These are phyloP conservation scores for Fusarium sp. DNA, from an alignment of 2,329 filamentous ascomycete genomes.

Conservation along the genomic window DNA sequence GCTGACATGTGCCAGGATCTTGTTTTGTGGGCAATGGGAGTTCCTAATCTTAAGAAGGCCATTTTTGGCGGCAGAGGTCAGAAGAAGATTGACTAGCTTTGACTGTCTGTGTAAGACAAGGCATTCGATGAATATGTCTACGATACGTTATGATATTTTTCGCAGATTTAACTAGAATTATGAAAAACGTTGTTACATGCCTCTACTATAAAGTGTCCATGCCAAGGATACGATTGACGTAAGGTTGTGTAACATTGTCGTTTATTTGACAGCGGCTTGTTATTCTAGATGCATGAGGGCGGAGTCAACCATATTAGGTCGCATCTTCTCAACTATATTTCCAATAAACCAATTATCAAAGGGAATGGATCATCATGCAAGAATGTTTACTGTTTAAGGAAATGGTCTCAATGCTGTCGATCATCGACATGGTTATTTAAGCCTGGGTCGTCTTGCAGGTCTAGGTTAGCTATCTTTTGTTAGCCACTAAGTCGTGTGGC, in stretches of 20 bases:
- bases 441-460: not conserved
- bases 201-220: not conserved
- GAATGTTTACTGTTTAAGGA: not conserved
- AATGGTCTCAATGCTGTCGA: not conserved
- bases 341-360: not conserved
- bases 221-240: not conserved
- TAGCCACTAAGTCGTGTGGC: not conserved
- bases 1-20: constrained; percentile 19
- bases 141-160: not conserved
- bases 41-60: constrained; percentile 27
- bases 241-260: not conserved
- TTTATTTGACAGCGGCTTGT: not conserved
- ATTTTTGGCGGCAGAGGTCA: constrained; percentile 3
- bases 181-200: not conserved
- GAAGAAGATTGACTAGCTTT: not conserved
- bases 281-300: not conserved
- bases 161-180: not conserved
- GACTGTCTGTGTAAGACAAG: not conserved
- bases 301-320: not conserved
- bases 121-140: not conserved
- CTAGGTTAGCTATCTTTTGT: not conserved
- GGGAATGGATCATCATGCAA: too few relatives aligned
- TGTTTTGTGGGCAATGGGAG: constrained; percentile 13
- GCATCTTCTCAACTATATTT: not conserved
- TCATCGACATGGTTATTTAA: too few relatives aligned